Conservation (phyloP, 176 grass and related monocot genomes). For the Rhynchospora tenuis region DNA sequence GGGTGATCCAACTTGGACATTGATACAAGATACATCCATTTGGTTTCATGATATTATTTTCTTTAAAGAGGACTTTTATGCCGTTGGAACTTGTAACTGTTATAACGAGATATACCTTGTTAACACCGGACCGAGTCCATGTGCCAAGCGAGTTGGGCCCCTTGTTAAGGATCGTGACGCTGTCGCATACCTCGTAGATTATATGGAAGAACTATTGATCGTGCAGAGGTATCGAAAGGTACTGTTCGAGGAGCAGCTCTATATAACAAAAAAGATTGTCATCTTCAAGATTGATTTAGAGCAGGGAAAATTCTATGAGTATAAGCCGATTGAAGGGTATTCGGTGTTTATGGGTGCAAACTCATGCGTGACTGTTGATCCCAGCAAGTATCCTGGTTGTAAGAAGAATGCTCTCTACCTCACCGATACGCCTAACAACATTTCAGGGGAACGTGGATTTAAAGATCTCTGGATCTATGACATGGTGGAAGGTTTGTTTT, state of each 20-base stretch:
- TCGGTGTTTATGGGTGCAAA: neutral
- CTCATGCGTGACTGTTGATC: neutral
- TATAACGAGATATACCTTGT: neutral
- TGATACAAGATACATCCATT: neutral
- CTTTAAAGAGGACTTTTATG: conserved; percentile 5
- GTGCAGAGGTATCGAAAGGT: neutral
- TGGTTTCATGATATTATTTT: neutral
- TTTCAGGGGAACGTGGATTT: neutral
- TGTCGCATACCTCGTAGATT: neutral
- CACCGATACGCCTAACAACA: neutral
- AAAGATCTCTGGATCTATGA: neutral
- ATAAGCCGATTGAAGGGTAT: neutral
- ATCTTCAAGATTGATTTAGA: neutral
- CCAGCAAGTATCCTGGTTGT: neutral
- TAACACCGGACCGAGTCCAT: neutral
- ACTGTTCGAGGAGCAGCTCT: neutral
- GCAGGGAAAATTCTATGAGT: neutral
- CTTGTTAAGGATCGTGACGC: neutral
- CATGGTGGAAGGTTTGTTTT: neutral
- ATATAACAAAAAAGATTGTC: neutral
- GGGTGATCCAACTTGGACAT: neutral
- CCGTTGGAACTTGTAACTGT: neutral
- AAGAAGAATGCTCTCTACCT: neutral
- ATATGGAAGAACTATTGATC: neutral
- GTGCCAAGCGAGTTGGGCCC: neutral